Evolutionary conservation across 495 filamentous ascomycete genomes (phyloP).

Genomic region (Umbilicaria muhlenbergii): DNA sequence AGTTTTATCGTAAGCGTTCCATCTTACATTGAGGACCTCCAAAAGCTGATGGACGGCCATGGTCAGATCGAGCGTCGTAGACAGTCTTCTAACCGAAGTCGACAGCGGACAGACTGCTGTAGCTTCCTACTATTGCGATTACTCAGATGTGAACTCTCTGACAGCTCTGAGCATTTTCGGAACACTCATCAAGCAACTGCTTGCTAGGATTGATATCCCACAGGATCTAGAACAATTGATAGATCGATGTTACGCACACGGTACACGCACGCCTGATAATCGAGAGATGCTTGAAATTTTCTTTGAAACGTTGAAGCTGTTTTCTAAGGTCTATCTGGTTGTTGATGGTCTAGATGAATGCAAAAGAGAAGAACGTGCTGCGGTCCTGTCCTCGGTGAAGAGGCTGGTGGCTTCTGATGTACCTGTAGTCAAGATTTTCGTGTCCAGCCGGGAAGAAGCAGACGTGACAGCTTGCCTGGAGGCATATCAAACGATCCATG

Average conservation of each 20-base stretch:
- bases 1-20: constrained; percentile 5
- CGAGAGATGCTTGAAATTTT: constrained; percentile 2
- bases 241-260: not conserved
- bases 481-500: not conserved
- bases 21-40: not conserved
- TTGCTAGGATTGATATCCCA: constrained; percentile 1
- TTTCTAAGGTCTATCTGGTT: constrained; percentile 1
- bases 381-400: not conserved
- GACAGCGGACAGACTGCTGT: not conserved
- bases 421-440: no score
- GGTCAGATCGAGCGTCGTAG: constrained; percentile 4
- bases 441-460: not conserved
- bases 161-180: constrained; percentile 3
- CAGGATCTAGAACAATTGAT: constrained; percentile 2
- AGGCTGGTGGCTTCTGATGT: no score
- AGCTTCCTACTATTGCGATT: constrained; percentile 14
- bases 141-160: constrained; percentile 6
- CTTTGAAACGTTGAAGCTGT: not conserved
- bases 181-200: constrained; percentile 12
- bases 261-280: not conserved
- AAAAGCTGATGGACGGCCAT: not conserved
- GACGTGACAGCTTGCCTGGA: not conserved
- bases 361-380: constrained; percentile 6
- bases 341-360: constrained; percentile 16
- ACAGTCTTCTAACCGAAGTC: not conserved